phyloP scores from a whole-genome alignment of 2,329 filamentous ascomycete genomes.

The Penicillium nordicum region DNA sequence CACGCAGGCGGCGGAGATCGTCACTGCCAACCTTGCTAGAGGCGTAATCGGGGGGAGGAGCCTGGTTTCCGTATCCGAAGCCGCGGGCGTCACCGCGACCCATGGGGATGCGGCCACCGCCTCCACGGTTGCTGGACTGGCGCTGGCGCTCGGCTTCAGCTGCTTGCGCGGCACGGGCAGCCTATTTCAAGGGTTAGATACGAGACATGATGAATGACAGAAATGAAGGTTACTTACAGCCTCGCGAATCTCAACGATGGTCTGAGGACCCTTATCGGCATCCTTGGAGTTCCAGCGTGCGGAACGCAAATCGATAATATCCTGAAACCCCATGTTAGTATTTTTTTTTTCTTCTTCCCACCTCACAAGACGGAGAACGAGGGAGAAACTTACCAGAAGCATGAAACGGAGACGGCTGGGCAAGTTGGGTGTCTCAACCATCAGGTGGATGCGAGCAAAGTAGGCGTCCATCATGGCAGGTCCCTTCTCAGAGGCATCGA shows the following conservation, averaged over 20 bases:
- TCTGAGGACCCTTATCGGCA: slow-evolving; percentile 91
- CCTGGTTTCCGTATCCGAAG: slow-evolving; percentile 67
- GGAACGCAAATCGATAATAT: slow-evolving; percentile 79
- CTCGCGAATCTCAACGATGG: slow-evolving; percentile 84
- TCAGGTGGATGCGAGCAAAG: slow-evolving; percentile 80
- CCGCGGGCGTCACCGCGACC: slow-evolving; percentile 85
- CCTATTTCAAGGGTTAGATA: slow-evolving; percentile 37
- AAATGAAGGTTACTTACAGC: slow-evolving; percentile 53
- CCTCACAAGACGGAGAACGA: background rate
- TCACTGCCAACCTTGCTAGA: slow-evolving; percentile 86
- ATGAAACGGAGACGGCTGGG: slow-evolving; percentile 91
- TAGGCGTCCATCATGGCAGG: slow-evolving; percentile 86
- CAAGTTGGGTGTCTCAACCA: slow-evolving; percentile 75
- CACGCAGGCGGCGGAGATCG: slow-evolving; percentile 75
- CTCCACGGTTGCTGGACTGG: slow-evolving; percentile 55
- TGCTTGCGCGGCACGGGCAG: slow-evolving; percentile 74
- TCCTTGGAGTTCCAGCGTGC: slow-evolving; percentile 83
- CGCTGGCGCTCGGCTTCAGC: slow-evolving; percentile 64
- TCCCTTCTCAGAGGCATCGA: slow-evolving; percentile 80
- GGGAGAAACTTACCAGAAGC: slow-evolving; percentile 62
- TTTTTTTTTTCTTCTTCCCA: background rate
- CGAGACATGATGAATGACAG: slow-evolving; percentile 3
- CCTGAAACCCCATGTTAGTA: slow-evolving; percentile 42
- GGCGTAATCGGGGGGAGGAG: slow-evolving; percentile 65
- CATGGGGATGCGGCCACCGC: slow-evolving; percentile 65